These are phyloP conservation scores for Aspergillus hortae DNA, from an alignment of 2,329 filamentous ascomycete genomes.

Conservation along the genomic window DNA sequence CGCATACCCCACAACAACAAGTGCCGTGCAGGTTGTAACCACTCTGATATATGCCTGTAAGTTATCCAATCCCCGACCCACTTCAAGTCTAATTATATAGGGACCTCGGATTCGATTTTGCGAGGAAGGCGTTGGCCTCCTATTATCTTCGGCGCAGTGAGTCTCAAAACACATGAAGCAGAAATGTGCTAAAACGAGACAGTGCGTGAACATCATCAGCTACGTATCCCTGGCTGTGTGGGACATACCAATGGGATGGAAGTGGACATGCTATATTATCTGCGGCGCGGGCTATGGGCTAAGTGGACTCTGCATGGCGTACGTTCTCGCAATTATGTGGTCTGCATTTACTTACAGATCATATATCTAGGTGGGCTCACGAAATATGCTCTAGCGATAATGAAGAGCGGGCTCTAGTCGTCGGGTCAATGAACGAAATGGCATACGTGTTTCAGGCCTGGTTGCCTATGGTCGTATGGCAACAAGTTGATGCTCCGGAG, in stretches of 20 bases:
- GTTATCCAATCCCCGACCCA: neutral
- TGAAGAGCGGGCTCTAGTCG: constrained; percentile 64
- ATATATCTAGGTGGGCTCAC: constrained; percentile 45
- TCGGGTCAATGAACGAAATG: constrained; percentile 65
- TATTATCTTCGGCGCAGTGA: constrained; percentile 54
- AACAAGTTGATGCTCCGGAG: constrained; percentile 58
- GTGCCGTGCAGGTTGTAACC: constrained; percentile 54
- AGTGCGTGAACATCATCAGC: constrained; percentile 41
- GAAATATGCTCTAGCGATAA: constrained; percentile 56
- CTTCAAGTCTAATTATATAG: constrained; percentile 1
- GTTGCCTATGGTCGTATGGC: constrained; percentile 65
- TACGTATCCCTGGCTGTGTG: constrained; percentile 47
- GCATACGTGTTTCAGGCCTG: constrained; percentile 68
- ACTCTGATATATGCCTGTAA: constrained; percentile 60
- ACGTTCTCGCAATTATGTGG: constrained; percentile 17
- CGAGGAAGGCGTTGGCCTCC: constrained; percentile 61
- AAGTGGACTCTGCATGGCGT: constrained; percentile 50
- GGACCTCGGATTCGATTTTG: constrained; percentile 61
- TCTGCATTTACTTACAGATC: neutral
- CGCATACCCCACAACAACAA: constrained; percentile 57
- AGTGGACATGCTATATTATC: constrained; percentile 62
- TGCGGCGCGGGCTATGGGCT: constrained; percentile 47
- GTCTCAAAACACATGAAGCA: constrained; percentile 27
- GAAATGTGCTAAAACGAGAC: neutral
- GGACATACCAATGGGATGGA: constrained; percentile 53